Evolutionary conservation across 352 stramenopile species (phyloP), one percentile per base, ranked within the genome.

Genomic region (Aphanomyces euteiches): DNA sequence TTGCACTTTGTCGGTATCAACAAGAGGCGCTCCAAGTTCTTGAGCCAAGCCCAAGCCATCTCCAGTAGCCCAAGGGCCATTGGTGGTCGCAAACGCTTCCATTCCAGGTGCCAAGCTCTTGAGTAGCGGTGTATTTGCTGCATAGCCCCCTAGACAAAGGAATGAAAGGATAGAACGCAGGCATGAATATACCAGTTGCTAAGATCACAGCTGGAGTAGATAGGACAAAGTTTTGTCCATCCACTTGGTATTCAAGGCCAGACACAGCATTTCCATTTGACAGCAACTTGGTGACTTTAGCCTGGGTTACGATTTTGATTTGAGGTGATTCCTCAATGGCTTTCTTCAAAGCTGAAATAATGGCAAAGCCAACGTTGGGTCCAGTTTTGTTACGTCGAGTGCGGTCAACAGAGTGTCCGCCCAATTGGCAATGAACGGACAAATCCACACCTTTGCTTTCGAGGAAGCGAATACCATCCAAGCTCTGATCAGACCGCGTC

Each of bases 1-100:
- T 70, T 96, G 89, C 34, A 98, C 91, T 74, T 97, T 97, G 75
- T 98, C 90, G 86, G 98, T 97, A 57, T 96, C 89, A 54, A 93
- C 77, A 36, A 93, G 86, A 13, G 83, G 87, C 6, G 91, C 95
- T 57, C 92, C 95, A 36, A 97, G 72, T 10, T 75, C 75, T 36
- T 88, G 88, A 4, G 88, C 95, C 61, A 97, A 77, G 21, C 82
- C 21, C 19, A 97, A 74, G 12, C 90, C 90, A 40, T 96, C 89
- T 10, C 90, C 90, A 12, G 79, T 83, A 0, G 90, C 86, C 76
- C 84, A 89, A 7, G 88, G 72, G 4, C 90, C 90, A 60, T 93
- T 96, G 8, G 89, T 96, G 2, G 89, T 95, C 47, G 88, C 80
- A 74, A 90, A 92, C 41, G 65, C 54, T 59, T 88, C 82, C 67